Evolutionary conservation across 768 basidiomycete species (phyloP).

Genomic region (Pisolithus marmoratus): DNA sequence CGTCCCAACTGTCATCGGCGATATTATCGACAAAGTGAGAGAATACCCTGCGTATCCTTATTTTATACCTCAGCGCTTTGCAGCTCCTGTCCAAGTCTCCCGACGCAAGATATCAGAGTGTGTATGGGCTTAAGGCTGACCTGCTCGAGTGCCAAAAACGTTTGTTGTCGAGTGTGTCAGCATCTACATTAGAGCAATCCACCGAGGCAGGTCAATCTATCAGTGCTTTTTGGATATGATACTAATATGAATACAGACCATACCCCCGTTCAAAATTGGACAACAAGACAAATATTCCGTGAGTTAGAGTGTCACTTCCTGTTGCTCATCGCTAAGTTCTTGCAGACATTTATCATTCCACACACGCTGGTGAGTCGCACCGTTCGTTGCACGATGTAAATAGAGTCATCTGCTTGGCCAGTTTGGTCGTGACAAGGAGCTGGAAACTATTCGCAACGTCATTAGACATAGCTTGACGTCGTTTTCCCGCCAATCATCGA

Average conservation of each 20-base stretch:
- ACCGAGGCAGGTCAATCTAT: slow-evolving; percentile 38
- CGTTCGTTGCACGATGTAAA: neutral
- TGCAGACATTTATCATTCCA: slow-evolving; percentile 66
- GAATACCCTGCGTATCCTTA: neutral
- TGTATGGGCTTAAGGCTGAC: slow-evolving; percentile 62
- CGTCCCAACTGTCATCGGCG: slow-evolving; percentile 63
- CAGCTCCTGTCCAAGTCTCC: slow-evolving; percentile 66
- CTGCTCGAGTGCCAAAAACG: slow-evolving; percentile 63
- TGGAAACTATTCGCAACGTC: slow-evolving; percentile 62
- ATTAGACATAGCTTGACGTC: slow-evolving; percentile 47
- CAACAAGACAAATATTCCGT: slow-evolving; percentile 61
- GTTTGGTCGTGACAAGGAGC: slow-evolving; percentile 70
- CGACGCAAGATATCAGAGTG: slow-evolving; percentile 66
- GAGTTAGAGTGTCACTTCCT: slow-evolving; percentile 9
- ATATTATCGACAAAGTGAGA: slow-evolving; percentile 61
- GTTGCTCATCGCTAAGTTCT: neutral
- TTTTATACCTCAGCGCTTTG: neutral
- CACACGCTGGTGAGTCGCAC: slow-evolving; percentile 46
- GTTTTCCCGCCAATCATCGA: slow-evolving; percentile 49
- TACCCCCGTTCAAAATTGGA: slow-evolving; percentile 64
- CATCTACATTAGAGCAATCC: slow-evolving; percentile 47
- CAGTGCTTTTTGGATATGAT: neutral
- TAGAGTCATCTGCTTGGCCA: slow-evolving; percentile 14
- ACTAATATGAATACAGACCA: slow-evolving; percentile 39
- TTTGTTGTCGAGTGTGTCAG: slow-evolving; percentile 51